A percentile compares a stretch with the other conserved stretches of the same genome.
phyloP scores from a whole-genome alignment of 1,284 basidiomycete genomes.

The Heliocybe sulcata region DNA sequence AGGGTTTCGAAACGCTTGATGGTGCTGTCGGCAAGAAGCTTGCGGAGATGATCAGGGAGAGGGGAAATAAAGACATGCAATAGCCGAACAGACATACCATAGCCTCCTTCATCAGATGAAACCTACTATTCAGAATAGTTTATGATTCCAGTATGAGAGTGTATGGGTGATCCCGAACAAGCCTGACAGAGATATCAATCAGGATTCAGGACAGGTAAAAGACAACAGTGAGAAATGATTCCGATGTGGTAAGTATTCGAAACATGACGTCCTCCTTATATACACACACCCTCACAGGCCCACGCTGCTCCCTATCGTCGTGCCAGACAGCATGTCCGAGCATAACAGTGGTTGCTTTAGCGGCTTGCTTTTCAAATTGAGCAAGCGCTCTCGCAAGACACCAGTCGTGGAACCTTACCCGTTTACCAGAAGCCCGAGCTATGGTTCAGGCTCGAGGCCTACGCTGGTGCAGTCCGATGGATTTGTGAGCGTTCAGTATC shows the following conservation, averaged over 20 bases:
- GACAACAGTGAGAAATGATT: too few relatives aligned
- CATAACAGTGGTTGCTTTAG: background rate
- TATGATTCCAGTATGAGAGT: too few relatives aligned
- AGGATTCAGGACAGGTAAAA: too few relatives aligned
- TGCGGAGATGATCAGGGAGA: slow-evolving; percentile 34
- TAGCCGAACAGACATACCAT: too few relatives aligned
- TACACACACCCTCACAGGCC: too few relatives aligned
- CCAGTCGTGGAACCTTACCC: background rate
- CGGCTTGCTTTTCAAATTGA: background rate
- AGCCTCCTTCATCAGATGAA: too few relatives aligned
- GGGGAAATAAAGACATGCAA: slow-evolving; percentile 3
- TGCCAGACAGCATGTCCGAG: background rate
- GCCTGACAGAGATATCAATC: too few relatives aligned
- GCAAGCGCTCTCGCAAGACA: background rate
- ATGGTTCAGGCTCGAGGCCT: background rate
- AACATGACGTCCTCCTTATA: too few relatives aligned
- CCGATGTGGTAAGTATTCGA: too few relatives aligned
- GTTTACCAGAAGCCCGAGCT: background rate
- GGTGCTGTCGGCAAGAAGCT: slow-evolving; percentile 6
- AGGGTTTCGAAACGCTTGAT: slow-evolving; percentile 15
- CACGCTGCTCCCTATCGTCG: too few relatives aligned
- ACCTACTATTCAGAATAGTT: too few relatives aligned
- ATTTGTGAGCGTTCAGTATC: background rate
- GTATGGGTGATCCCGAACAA: too few relatives aligned
- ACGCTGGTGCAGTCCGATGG: background rate